A percentile compares a stretch with the other conserved stretches of the same genome.
Evolutionary conservation across 2,329 filamentous ascomycete species (phyloP).

Genomic region (Pseudogymnoascus sp.): DNA sequence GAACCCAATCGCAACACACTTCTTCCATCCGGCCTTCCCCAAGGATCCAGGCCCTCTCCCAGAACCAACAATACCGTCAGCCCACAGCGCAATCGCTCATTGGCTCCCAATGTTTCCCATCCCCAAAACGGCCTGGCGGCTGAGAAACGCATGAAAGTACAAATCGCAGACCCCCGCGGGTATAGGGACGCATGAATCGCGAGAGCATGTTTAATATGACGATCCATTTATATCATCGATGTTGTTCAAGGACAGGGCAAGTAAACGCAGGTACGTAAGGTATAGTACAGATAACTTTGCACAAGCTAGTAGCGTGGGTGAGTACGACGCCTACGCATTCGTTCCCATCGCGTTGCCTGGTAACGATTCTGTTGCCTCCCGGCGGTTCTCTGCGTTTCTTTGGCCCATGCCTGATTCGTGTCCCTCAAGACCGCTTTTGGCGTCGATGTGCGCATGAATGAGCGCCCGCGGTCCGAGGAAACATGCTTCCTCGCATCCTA

Average conservation of each 20-base stretch:
- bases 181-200: not conserved
- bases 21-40: not conserved
- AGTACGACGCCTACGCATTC: not conserved
- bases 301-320: not conserved
- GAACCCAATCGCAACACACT: not conserved
- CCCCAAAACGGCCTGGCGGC: conserved; percentile 1
- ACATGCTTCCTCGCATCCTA: not conserved
- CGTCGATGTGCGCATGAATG: not conserved
- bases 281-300: conserved; percentile 2
- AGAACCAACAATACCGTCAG: not conserved
- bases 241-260: conserved; percentile 3
- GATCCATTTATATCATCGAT: conserved; percentile 8
- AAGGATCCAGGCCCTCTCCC: not conserved
- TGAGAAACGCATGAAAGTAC: conserved; percentile 8
- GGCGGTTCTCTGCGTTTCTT: not conserved
- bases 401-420: not conserved
- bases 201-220: conserved; percentile 8
- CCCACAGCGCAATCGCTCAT: not conserved
- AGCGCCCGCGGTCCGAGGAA: conserved; percentile 5
- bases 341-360: not conserved
- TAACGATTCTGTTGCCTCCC: not conserved
- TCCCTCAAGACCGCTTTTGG: not conserved
- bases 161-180: not conserved
- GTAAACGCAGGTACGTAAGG: conserved; percentile 9
- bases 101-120: not conserved